A percentile compares a stretch with the other conserved stretches of the same genome.
Conservation (phyloP, 2,329 filamentous ascomycete species). For the Arthrobotrys pseudoclavata region DNA sequence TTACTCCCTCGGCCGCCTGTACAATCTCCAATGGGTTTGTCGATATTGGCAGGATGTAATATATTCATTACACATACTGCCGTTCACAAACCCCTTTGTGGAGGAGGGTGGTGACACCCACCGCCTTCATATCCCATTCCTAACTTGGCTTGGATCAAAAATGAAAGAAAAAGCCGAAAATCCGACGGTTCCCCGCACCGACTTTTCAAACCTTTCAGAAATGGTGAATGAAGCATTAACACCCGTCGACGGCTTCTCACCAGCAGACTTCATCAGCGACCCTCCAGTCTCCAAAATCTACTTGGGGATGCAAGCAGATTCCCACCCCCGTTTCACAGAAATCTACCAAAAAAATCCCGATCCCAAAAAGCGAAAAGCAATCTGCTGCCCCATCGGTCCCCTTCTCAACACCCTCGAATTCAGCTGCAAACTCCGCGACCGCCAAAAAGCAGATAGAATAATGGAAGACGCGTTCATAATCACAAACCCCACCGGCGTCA, state of each 20-base stretch:
- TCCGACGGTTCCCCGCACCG: not conserved
- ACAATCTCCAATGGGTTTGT: not conserved
- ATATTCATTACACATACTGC: not conserved
- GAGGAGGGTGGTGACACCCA: not conserved
- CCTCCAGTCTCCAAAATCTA: conserved; percentile 30
- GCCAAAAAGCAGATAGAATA: not conserved
- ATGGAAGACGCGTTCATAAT: conserved; percentile 32
- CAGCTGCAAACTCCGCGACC: not conserved
- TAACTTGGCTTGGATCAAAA: conserved; percentile 22
- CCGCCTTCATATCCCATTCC: conserved; percentile 37
- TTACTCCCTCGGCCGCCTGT: not conserved
- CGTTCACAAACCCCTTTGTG: conserved; percentile 5
- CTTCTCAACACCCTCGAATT: not conserved
- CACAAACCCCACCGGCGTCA: conserved; percentile 10
- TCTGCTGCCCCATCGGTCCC: conserved; percentile 7
- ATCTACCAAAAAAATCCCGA: not conserved
- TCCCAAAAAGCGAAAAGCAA: not conserved
- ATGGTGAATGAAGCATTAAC: not conserved
- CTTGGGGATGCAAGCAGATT: conserved; percentile 8
- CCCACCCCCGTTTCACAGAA: conserved; percentile 9
- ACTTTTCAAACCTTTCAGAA: not conserved
- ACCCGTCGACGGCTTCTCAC: not conserved
- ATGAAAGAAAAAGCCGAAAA: not conserved
- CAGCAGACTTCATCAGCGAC: conserved; percentile 20
- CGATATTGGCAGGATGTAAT: conserved; percentile 10